A percentile compares a stretch with the other conserved stretches of the same genome.
These are phyloP conservation scores for Abrus precatorius DNA, from an alignment of 306 rosid genomes.

Conservation along the genomic window DNA sequence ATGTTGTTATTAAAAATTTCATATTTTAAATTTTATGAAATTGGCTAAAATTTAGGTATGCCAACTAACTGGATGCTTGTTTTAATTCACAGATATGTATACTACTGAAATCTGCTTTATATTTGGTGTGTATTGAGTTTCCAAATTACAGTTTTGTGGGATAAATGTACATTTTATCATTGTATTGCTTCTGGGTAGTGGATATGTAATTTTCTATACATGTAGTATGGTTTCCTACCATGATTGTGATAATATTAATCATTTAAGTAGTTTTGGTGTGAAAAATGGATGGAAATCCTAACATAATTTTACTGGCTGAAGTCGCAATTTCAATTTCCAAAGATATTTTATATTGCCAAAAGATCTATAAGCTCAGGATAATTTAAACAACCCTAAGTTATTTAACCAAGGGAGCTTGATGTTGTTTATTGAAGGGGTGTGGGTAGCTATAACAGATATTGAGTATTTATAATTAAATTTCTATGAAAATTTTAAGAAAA, in stretches of 20 bases:
- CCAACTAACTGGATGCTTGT: background rate
- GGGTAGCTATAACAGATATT: constrained; percentile 16
- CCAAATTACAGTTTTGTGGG: constrained; percentile 24
- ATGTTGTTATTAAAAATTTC: background rate
- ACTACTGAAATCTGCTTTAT: constrained; percentile 14
- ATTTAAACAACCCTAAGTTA: constrained; percentile 26
- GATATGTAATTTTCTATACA: constrained; percentile 7
- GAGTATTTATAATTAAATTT: constrained; percentile 29
- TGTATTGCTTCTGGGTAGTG: constrained; percentile 9
- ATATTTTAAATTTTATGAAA: background rate
- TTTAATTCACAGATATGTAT: constrained; percentile 20
- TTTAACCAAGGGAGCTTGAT: background rate
- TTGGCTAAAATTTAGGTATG: background rate
- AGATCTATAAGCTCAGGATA: constrained; percentile 3
- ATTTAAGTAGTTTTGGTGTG: constrained; percentile 15
- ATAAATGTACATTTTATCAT: background rate
- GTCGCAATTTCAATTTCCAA: constrained; percentile 45
- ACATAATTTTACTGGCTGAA: constrained; percentile 6
- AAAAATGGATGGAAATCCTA: background rate
- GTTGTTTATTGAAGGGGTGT: constrained; percentile 11
- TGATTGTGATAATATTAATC: constrained; percentile 18
- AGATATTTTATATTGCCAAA: constrained; percentile 10
- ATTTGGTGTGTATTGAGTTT: constrained; percentile 23
- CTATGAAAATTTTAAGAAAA: background rate
- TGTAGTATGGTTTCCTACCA: constrained; percentile 36